phyloP scores from a whole-genome alignment of 2,329 filamentous ascomycete species.

The Pseudomassariella vexata region DNA sequence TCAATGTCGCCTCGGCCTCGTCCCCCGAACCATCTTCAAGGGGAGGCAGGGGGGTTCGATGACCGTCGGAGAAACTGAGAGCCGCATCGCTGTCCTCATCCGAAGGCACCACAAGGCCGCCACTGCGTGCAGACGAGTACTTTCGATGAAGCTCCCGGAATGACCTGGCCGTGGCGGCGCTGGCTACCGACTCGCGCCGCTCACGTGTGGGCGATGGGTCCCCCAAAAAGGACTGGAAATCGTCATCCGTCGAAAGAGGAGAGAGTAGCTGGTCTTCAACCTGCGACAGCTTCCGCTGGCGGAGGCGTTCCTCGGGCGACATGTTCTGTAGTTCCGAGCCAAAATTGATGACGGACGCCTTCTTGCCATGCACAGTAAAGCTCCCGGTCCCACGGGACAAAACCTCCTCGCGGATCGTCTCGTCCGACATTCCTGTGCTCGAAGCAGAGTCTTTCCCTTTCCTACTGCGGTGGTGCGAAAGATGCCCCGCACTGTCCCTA shows the following conservation, averaged over 20 bases:
- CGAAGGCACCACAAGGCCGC: slow-evolving; percentile 41
- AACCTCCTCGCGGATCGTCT: slow-evolving; percentile 54
- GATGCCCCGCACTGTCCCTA: slow-evolving; percentile 68
- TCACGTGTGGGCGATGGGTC: slow-evolving; percentile 36
- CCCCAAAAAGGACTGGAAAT: slow-evolving; percentile 47
- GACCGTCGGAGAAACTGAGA: slow-evolving; percentile 54
- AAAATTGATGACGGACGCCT: slow-evolving; percentile 95
- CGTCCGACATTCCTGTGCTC: slow-evolving; percentile 47
- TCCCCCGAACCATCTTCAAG: slow-evolving; percentile 35
- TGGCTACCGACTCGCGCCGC: slow-evolving; percentile 57
- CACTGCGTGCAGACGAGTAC: slow-evolving; percentile 45
- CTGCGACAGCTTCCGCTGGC: slow-evolving; percentile 51
- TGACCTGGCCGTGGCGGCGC: slow-evolving; percentile 58
- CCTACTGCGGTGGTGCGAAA: slow-evolving; percentile 63
- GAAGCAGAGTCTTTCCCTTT: slow-evolving; percentile 70
- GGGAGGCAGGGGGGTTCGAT: slow-evolving; percentile 48
- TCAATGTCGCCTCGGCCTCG: slow-evolving; percentile 9
- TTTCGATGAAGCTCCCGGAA: slow-evolving; percentile 58
- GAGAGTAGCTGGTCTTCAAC: slow-evolving; percentile 33
- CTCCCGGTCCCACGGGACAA: slow-evolving; percentile 76
- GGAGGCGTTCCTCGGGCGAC: slow-evolving; percentile 66
- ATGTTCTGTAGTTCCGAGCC: slow-evolving; percentile 82
- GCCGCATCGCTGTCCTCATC: slow-evolving; percentile 57
- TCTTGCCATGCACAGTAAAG: slow-evolving; percentile 96
- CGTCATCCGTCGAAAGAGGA: slow-evolving; percentile 35